Evolutionary conservation across 176 grass and related monocot species (phyloP).

Genomic region (Alopecurus myosuroides): DNA sequence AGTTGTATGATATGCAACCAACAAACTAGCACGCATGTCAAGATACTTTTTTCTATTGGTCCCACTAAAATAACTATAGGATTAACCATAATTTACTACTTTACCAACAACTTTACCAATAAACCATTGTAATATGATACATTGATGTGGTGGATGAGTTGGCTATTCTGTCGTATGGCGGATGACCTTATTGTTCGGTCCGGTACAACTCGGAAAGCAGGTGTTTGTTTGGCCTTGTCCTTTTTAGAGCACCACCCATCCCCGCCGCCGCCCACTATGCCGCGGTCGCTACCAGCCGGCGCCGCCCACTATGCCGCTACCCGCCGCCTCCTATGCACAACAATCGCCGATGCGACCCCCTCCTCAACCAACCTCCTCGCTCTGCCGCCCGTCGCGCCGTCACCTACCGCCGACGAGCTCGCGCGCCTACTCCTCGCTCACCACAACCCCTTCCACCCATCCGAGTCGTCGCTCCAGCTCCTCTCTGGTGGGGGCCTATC

Average conservation of each 20-base stretch:
- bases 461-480: slow-evolving; percentile 71
- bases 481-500: slow-evolving; percentile 42
- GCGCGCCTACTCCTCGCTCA: slow-evolving; percentile 65
- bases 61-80: too few relatives aligned
- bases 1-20: too few relatives aligned
- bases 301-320: neutral
- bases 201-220: too few relatives aligned
- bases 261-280: slow-evolving; percentile 2
- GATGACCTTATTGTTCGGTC: too few relatives aligned
- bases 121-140: too few relatives aligned
- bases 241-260: neutral
- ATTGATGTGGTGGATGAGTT: too few relatives aligned
- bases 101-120: too few relatives aligned
- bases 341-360: neutral
- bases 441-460: slow-evolving; percentile 80
- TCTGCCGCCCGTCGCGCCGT: slow-evolving; percentile 36
- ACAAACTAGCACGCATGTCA: too few relatives aligned
- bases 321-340: slow-evolving; percentile 20
- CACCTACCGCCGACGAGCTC: slow-evolving; percentile 51
- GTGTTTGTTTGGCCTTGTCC: too few relatives aligned
- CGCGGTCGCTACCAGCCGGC: neutral
- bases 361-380: slow-evolving; percentile 33
- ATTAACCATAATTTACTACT: too few relatives aligned
- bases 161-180: too few relatives aligned
- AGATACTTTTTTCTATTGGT: too few relatives aligned